Percentiles rank a stretch among this genome's conserved stretches.
Conservation (phyloP, 2,329 filamentous ascomycete species). For the Sporothrix pseudoabietina region DNA sequence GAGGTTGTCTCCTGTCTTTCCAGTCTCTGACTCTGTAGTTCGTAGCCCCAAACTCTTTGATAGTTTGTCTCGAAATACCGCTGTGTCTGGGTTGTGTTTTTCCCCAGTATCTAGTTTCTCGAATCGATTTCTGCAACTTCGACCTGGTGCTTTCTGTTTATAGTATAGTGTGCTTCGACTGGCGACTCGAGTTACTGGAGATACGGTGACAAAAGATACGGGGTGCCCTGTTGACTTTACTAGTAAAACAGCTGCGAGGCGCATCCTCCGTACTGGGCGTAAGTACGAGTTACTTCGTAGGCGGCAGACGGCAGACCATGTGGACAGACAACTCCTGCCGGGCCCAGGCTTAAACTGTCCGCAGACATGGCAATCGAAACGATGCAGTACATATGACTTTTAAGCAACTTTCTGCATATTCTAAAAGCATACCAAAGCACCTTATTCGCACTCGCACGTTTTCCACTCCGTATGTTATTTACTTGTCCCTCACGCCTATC, state of each 20-base stretch:
- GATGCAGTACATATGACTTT: neutral
- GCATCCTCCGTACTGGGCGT: neutral
- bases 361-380: conserved; percentile 11
- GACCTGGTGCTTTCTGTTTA: neutral
- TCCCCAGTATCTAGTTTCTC: neutral
- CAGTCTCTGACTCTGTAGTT: neutral
- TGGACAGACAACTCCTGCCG: conserved; percentile 10
- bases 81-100: neutral
- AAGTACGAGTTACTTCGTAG: too few species aligned
- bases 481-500: neutral
- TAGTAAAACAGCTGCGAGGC: neutral
- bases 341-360: neutral
- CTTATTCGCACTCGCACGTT: neutral
- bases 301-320: neutral
- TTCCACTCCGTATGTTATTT: neutral
- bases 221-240: neutral
- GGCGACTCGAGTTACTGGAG: neutral
- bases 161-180: neutral
- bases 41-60: neutral
- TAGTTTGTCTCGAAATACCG: neutral
- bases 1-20: neutral
- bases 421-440: neutral
- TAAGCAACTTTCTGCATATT: neutral
- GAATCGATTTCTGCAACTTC: neutral
- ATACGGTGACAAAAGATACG: neutral